phyloP scores from a whole-genome alignment of 306 rosid species.

The Ochetophila trinervis region DNA sequence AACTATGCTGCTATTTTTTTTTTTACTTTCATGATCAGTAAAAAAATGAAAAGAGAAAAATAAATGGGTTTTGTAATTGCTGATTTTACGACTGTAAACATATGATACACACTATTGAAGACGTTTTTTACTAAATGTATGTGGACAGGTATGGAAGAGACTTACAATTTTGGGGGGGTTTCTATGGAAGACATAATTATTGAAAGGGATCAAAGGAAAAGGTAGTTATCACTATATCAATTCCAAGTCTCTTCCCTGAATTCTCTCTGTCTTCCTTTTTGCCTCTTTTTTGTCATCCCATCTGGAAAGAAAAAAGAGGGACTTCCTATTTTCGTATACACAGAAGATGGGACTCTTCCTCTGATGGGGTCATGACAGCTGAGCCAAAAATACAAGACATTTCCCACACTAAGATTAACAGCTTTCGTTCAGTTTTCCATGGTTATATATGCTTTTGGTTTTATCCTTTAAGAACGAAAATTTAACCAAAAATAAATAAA shows the following conservation, averaged over 20 bases:
- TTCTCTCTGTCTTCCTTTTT: slow-evolving; percentile 28
- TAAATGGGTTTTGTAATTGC: slow-evolving; percentile 7
- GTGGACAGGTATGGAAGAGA: slow-evolving; percentile 27
- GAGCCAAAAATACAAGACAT: slow-evolving; percentile 25
- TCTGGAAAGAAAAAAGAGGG: slow-evolving; percentile 34
- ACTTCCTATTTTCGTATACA: slow-evolving; percentile 20
- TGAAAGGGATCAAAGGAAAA: slow-evolving; percentile 35
- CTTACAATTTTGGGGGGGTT: slow-evolving; percentile 15
- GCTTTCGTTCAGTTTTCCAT: slow-evolving; percentile 15
- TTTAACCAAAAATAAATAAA: no score
- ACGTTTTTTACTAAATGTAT: slow-evolving; percentile 2
- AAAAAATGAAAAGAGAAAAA: background rate
- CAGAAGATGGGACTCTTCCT: slow-evolving; percentile 22
- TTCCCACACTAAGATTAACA: slow-evolving; percentile 10
- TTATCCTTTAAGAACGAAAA: no score
- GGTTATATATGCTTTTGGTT: slow-evolving; percentile 20
- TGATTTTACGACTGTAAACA: slow-evolving; percentile 25
- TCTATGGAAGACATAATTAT: slow-evolving; percentile 32
- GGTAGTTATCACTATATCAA: slow-evolving; percentile 22
- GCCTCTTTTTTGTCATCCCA: slow-evolving; percentile 39
- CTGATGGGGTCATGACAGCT: slow-evolving; percentile 40
- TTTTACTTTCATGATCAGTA: slow-evolving; percentile 12
- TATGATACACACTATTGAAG: no score
- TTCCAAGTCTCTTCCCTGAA: slow-evolving; percentile 21
- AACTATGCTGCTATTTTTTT: background rate